Evolutionary conservation across 805 yeast genomes (phyloP), one percentile per base, ranked within the genome.

Genomic region (Candida michaelii): DNA sequence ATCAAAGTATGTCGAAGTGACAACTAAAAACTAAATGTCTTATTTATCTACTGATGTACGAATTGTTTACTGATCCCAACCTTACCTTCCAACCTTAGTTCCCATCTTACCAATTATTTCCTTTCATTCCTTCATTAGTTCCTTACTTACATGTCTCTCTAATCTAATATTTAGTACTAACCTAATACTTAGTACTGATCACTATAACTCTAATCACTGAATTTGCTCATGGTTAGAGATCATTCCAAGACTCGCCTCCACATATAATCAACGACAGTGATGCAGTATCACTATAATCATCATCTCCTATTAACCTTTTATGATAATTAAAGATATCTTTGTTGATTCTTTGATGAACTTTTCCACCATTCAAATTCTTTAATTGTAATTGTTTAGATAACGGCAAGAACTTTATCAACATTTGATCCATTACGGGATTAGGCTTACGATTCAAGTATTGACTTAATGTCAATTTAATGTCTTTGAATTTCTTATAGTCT

Each of bases 401-500:
- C 7, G 45, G 47, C 16, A 43, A 30, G n/a, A 43, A 21, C 24
- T 49, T 49, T 36, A 47, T 31, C 15, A 51, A 36, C 36, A 51
- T 36, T 30, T 47, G 52, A 33, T 51, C 48, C 14, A 44, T 29
- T 7, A 52, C 9, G 2, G 50, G 48, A 23, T 46, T 43, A 5
- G 51, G 43, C 19, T 42, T 38, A 10, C 44, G 31, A 38, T 27
- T 47, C 34, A 51, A 46, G 27, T 43, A 49, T 14, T 24, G 36
- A 11, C 45, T 35, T 18, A 55, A 41, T 30, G 51, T 41, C 34
- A 21, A 4, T 14, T 58, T 56, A 39, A 62, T 55, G 36, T 49
- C 46, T 40, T 51, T 52, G 39, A 62, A 61, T 44, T 54, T 57
- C 38, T 52, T 55, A 12, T 54, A 47, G 8, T 63, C 68, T 12